phyloP scores from a whole-genome alignment of 1,284 basidiomycete species.

The Moesziomyces parantarcticus region DNA sequence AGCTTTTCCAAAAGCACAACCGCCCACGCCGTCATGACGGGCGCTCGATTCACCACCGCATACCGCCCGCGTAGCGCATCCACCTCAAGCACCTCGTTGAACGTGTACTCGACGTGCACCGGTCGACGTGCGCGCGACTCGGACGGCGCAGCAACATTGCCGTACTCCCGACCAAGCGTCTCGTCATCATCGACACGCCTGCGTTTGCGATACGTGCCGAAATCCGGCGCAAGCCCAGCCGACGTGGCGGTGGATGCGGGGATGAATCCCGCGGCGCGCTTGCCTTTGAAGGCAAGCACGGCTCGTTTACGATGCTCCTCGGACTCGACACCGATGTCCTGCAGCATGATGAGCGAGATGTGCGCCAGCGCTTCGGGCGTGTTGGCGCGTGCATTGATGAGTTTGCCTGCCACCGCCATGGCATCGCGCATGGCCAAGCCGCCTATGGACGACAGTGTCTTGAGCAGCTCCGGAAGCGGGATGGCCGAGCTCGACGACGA shows the following conservation, averaged over 20 bases:
- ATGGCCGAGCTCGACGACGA: slow-evolving; percentile 12
- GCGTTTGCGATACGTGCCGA: slow-evolving; percentile 29
- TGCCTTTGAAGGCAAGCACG: slow-evolving; percentile 51
- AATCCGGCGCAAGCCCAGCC: slow-evolving; percentile 29
- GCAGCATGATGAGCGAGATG: slow-evolving; percentile 46
- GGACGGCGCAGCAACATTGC: slow-evolving; percentile 36
- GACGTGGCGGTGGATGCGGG: slow-evolving; percentile 4
- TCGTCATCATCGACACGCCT: slow-evolving; percentile 43
- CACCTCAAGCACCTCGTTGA: slow-evolving; percentile 55
- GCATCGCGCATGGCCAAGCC: slow-evolving; percentile 51
- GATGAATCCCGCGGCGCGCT: slow-evolving; percentile 43
- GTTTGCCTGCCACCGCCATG: slow-evolving; percentile 55
- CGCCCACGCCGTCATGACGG: slow-evolving; percentile 93
- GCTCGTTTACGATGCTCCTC: slow-evolving; percentile 51
- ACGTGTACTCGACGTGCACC: slow-evolving; percentile 40
- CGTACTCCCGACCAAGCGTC: slow-evolving; percentile 48
- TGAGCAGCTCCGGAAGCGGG: slow-evolving; percentile 45
- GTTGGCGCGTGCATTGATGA: slow-evolving; percentile 51
- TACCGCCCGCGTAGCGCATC: slow-evolving; percentile 69
- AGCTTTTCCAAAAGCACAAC: slow-evolving; percentile 84
- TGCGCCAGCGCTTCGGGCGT: slow-evolving; percentile 37
- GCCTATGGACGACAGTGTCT: slow-evolving; percentile 42
- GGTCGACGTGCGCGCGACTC: slow-evolving; percentile 15
- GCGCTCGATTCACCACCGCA: slow-evolving; percentile 86
- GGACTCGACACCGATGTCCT: slow-evolving; percentile 49